phyloP scores from a whole-genome alignment of 768 basidiomycete species.

The Tubosaeta brunneosetosa region DNA sequence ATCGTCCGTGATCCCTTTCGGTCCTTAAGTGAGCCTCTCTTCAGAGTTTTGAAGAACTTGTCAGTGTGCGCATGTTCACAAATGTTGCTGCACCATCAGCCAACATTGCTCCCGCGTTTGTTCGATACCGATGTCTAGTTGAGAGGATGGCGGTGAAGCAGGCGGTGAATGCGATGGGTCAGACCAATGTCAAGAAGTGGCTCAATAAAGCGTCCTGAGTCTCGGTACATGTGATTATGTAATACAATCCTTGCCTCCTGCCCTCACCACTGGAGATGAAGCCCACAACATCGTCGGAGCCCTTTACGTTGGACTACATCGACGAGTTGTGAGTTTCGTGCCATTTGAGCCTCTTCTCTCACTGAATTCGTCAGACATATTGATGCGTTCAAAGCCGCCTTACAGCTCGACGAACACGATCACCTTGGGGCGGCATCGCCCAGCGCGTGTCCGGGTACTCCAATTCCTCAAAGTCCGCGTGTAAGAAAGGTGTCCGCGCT shows the following conservation, averaged over 20 bases:
- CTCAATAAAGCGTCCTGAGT: constrained; percentile 45
- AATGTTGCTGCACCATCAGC: constrained; percentile 44
- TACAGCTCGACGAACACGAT: constrained; percentile 53
- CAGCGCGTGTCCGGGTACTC: constrained; percentile 17
- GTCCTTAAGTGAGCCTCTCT: constrained; percentile 1
- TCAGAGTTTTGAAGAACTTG: constrained; percentile 76
- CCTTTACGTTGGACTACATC: constrained; percentile 54
- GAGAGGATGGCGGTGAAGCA: constrained; percentile 63
- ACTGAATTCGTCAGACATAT: constrained; percentile 47
- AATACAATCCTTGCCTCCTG: constrained; percentile 8
- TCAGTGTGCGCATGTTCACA: constrained; percentile 53
- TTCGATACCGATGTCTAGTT: constrained; percentile 65
- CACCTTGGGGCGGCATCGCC: constrained; percentile 23
- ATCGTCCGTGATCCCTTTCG: background rate
- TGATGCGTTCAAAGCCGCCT: constrained; percentile 71
- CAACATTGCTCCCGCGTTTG: constrained; percentile 61
- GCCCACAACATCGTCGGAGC: constrained; percentile 6
- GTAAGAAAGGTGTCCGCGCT: constrained; percentile 78
- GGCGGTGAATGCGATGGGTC: constrained; percentile 60
- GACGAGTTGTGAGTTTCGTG: constrained; percentile 59
- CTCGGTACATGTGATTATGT: constrained; percentile 19
- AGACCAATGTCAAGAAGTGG: constrained; percentile 77
- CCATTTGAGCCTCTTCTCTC: background rate
- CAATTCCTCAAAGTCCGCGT: constrained; percentile 37
- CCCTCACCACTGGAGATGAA: constrained; percentile 10